Evolutionary conservation across 441 rosid genomes (phyloP), one percentile per base, ranked within the genome.

Genomic region (Isatis lusitanica): DNA sequence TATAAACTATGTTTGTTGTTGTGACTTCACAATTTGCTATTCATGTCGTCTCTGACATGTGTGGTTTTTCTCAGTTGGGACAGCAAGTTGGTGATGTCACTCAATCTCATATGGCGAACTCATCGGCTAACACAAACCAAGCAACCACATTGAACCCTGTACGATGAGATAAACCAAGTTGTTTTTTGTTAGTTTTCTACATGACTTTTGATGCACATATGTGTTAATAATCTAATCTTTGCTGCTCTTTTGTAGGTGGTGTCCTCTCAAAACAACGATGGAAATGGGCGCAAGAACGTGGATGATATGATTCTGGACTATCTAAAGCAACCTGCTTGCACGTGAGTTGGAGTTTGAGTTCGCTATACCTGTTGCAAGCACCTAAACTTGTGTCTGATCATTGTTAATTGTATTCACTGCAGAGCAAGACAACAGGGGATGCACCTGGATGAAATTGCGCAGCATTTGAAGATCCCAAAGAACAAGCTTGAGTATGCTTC

Each of bases 381-480:
- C 18, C 6, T 47, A 36, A 17, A 36, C 36, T 8, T 15, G 64
- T 57, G 28, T 8, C 56, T 33, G 26, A 62, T 39, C 28, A 17
- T 64, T 64, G 43, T 16, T 28, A 13, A 17, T 4, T 39, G 1
- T 72, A 46, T 24, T 79, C 38, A 67, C 63, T 82, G 76, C 88
- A 94, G 98, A 61, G 90, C 81, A 28, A 84, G 81, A 70, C 94
- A 94, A 76, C 90, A 87, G 74, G 97, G 97, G 16, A 76, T 92
- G 40, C 97, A 92, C 76, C 35, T 89, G 43, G 87, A 89, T 79
- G 97, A 94, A 82, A 82, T 94, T 38, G 78, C 87, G 15, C 82
- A 81, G 66, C 88, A 87, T 59, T 81, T 94, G 81, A 92, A 90
- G 78, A 83, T 89, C 76, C 90, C 98, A 4, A 69, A 79, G 53